Conservation (phyloP, 768 basidiomycete species). For the Fibroporia radiculosa region DNA sequence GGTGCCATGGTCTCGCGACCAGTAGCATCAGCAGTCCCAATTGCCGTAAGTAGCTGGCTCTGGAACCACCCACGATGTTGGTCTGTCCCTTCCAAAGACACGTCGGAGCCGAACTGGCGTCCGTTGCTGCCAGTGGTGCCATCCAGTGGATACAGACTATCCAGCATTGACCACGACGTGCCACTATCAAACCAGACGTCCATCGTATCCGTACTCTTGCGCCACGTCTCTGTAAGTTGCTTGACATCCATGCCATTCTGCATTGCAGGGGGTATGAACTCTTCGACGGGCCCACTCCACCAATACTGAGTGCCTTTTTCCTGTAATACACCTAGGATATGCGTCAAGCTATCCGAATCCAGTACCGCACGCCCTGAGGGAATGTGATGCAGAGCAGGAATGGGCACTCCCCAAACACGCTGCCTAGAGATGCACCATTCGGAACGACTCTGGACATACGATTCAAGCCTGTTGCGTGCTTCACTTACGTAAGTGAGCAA, state of each 20-base stretch:
- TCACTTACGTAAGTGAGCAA: background rate
- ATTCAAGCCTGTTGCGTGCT: constrained; percentile 86
- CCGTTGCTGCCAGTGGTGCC: constrained; percentile 7
- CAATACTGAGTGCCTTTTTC: constrained; percentile 73
- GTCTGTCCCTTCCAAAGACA: constrained; percentile 93
- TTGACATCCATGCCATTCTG: constrained; percentile 31
- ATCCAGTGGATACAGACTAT: constrained; percentile 28
- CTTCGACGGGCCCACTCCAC: constrained; percentile 83
- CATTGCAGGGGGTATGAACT: constrained; percentile 67
- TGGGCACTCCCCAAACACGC: constrained; percentile 95
- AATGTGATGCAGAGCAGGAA: constrained; percentile 74
- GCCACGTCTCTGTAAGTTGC: constrained; percentile 41
- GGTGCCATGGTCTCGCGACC: constrained; percentile 34
- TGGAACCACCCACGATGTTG: constrained; percentile 99
- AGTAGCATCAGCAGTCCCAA: constrained; percentile 39
- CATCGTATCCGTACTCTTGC: constrained; percentile 90
- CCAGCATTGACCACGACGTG: constrained; percentile 82
- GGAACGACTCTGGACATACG: constrained; percentile 80
- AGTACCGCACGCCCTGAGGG: constrained; percentile 59
- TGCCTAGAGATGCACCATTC: constrained; percentile 99
- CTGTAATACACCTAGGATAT: constrained; percentile 72
- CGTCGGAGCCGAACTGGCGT: constrained; percentile 54
- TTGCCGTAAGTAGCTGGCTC: constrained; percentile 79
- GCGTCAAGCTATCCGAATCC: constrained; percentile 51
- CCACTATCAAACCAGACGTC: constrained; percentile 99